Evolutionary conservation across 1,139 yeast genomes (phyloP).

Genomic region (Yamadazyma siamensis): DNA sequence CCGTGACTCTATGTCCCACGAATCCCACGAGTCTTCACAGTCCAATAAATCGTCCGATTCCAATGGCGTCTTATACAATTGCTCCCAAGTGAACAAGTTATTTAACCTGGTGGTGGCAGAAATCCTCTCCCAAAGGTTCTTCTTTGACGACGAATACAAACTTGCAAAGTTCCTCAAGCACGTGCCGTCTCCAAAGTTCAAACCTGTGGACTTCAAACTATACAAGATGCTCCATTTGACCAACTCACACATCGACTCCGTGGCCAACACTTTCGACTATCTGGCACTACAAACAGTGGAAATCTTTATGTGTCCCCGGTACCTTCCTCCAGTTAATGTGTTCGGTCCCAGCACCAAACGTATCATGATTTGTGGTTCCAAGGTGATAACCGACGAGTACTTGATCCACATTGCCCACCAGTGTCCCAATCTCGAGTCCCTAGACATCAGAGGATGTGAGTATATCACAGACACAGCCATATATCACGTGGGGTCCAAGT

Average conservation of each 20-base stretch:
- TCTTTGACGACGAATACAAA: slow-evolving; percentile 48
- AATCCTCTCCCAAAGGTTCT: slow-evolving; percentile 52
- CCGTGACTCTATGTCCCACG: slow-evolving; percentile 43
- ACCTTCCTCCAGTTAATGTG: slow-evolving; percentile 54
- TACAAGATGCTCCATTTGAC: slow-evolving; percentile 33
- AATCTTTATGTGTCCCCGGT: slow-evolving; percentile 76
- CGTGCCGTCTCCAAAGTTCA: slow-evolving; percentile 8
- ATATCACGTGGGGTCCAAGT: slow-evolving; percentile 57
- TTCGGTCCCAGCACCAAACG: slow-evolving; percentile 45
- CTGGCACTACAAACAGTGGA: slow-evolving; percentile 64
- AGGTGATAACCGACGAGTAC: slow-evolving; percentile 57
- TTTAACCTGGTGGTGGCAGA: slow-evolving; percentile 60
- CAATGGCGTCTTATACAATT: slow-evolving; percentile 49
- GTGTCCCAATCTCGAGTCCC: slow-evolving; percentile 58
- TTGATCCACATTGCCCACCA: slow-evolving; percentile 47
- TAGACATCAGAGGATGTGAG: slow-evolving; percentile 87
- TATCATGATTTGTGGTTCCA: slow-evolving; percentile 74
- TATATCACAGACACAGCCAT: slow-evolving; percentile 72
- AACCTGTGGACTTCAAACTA: slow-evolving; percentile 33
- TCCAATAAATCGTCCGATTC: slow-evolving; percentile 2
- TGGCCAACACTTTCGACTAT: slow-evolving; percentile 31
- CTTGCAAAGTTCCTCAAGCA: slow-evolving; percentile 42
- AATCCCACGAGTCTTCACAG: neutral
- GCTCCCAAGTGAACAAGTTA: slow-evolving; percentile 63
- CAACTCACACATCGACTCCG: slow-evolving; percentile 23